Conservation (phyloP, 495 filamentous ascomycete species). For the Xeromyces bisporus region DNA sequence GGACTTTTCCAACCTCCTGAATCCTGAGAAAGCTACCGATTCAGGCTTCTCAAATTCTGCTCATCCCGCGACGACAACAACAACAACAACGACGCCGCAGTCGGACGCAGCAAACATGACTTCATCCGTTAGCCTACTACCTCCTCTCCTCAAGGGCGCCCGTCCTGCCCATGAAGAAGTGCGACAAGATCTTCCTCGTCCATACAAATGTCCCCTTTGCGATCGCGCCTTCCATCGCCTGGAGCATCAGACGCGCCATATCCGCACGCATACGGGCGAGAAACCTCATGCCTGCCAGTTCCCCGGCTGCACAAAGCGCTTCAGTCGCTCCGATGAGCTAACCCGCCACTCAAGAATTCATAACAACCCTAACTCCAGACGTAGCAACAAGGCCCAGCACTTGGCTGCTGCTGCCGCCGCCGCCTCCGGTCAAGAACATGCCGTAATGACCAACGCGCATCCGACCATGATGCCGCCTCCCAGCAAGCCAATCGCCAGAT, state of each 20-base stretch:
- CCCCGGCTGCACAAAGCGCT: constrained; percentile 91
- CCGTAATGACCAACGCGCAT: constrained; percentile 31
- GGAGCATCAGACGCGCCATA: constrained; percentile 95
- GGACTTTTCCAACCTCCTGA: constrained; percentile 67
- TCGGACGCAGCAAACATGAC: constrained; percentile 46
- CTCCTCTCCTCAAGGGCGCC: constrained; percentile 47
- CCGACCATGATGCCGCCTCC: constrained; percentile 59
- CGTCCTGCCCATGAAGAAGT: constrained; percentile 40
- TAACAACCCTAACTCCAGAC: constrained; percentile 92
- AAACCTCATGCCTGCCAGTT: constrained; percentile 94
- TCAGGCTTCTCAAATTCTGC: constrained; percentile 3
- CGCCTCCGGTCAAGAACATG: constrained; percentile 30
- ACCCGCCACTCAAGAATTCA: constrained; percentile 96
- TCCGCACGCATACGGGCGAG: constrained; percentile 94
- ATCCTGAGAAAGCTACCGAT: constrained; percentile 31
- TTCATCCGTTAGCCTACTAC: constrained; percentile 48
- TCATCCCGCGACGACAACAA: constrained; percentile 11
- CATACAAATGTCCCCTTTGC: constrained; percentile 96
- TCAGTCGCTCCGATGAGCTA: constrained; percentile 91
- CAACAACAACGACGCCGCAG: no score
- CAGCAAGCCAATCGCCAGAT: constrained; percentile 54
- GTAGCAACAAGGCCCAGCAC: constrained; percentile 76
- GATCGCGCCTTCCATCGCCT: constrained; percentile 98
- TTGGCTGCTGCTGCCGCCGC: constrained; percentile 38
- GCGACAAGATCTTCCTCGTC: constrained; percentile 72